Base-by-base conservation (phyloP, 495 filamentous ascomycete species). In the Aspergillus kassunensis region DNA sequence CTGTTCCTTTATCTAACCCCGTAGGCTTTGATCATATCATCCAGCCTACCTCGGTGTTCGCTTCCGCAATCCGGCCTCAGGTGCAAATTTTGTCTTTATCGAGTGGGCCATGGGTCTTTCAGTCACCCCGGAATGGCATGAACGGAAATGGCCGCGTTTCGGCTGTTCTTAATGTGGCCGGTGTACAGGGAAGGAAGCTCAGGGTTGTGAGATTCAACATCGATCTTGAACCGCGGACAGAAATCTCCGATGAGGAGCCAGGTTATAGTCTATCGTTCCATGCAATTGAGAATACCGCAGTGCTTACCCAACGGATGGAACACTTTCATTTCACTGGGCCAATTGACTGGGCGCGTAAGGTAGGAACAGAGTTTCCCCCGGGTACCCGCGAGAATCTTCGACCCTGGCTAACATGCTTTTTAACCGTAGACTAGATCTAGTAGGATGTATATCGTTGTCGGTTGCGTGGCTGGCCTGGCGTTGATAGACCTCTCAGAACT, bases 41-140 rank as follows among this genome's bases (percentile, higher is more conserved):
- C n/a, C 53, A 59, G 13, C 41, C 61, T 2, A 59, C 52, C 1
- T 73, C 74, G 2, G 21, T 74, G 10, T 60, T 74, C 15, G 53
- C 59, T 6, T 52, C 55, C 2, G 54, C 63, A 7, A 25, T 75
- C 11, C 59, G 58, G 13, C 50, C 51, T 4, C 59, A 61, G 40
- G 37, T 53, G 1, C 61, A 57, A 13, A 45, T 59, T 18, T 48
- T 62, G 10, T 64, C 58, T 18, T 34, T 73, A 37, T 55, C 63
- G 1, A 69, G 64, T 53, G 71, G 74, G 0, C 74, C 74, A 24
- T 77, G 74, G 74, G 24, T 67, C 15, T 44, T 19, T 16, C 36
- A 49, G 19, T 13, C 53, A 0, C 19, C 16, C 1, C 12, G 48
- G 10, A 23, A 16, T 1, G 29, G 56, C 5, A 3, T 8, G 1